These are phyloP conservation scores for Phytopythium aichiense DNA, from an alignment of 352 stramenopile genomes.

Conservation along the genomic window DNA sequence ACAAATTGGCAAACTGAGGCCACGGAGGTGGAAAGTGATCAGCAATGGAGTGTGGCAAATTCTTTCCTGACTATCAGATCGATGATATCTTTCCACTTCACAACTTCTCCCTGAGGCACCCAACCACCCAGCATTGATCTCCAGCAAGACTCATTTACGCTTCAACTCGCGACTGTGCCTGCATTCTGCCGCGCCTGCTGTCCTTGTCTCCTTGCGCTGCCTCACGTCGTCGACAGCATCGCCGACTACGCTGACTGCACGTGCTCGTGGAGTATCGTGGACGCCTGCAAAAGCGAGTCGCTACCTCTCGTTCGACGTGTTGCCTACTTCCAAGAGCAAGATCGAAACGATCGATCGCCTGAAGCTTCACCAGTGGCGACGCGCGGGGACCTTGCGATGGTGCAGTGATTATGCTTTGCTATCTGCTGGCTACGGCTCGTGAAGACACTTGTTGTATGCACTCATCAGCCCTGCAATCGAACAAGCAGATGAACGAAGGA, in stretches of 20 bases:
- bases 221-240: neutral
- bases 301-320: neutral
- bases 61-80: no score
- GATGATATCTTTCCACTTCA: no score
- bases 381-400: neutral
- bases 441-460: no score
- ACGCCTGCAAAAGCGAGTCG: neutral
- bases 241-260: neutral
- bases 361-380: neutral
- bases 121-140: neutral
- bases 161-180: neutral
- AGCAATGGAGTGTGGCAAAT: no score
- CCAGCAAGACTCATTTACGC: neutral
- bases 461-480: no score
- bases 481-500: no score
- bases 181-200: constrained; percentile 11
- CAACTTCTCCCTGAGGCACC: no score
- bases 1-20: no score
- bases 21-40: no score
- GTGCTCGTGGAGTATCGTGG: neutral
- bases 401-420: no score
- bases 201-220: neutral
- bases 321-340: neutral
- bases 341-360: neutral
- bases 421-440: no score